Evolutionary conservation across 352 stramenopile species (phyloP).

Genomic region (Phytopythium sindhum): DNA sequence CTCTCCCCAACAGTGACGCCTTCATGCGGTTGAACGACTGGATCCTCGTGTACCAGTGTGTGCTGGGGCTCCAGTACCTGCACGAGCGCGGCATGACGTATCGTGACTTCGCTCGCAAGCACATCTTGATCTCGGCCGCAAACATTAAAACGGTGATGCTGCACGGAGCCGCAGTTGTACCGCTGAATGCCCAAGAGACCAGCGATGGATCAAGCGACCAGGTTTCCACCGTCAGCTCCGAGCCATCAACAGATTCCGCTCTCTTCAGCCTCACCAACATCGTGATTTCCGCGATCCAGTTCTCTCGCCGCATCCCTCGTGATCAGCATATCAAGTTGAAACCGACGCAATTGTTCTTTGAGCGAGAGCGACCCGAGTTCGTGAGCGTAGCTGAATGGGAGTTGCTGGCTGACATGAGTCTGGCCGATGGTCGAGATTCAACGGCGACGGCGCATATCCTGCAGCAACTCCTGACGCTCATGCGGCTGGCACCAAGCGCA

Average conservation of each 20-base stretch:
- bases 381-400: background rate
- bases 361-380: background rate
- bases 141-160: background rate
- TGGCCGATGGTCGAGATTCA: background rate
- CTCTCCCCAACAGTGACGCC: background rate
- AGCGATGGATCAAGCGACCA: background rate
- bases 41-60: background rate
- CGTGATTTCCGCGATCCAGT: constrained; percentile 1
- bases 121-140: background rate
- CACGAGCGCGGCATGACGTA: background rate
- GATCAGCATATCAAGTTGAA: constrained; percentile 1
- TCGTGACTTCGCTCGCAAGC: background rate
- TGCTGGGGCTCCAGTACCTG: background rate
- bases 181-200: background rate
- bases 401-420: background rate
- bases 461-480: background rate
- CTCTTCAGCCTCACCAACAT: background rate
- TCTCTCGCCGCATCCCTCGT: background rate
- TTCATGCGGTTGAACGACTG: constrained; percentile 3
- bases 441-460: background rate
- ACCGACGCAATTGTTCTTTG: background rate
- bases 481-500: background rate
- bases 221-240: background rate
- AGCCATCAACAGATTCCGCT: background rate
- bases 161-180: background rate